Evolutionary conservation across 441 rosid genomes (phyloP).

Genomic region (Codiaeum variegatum): DNA sequence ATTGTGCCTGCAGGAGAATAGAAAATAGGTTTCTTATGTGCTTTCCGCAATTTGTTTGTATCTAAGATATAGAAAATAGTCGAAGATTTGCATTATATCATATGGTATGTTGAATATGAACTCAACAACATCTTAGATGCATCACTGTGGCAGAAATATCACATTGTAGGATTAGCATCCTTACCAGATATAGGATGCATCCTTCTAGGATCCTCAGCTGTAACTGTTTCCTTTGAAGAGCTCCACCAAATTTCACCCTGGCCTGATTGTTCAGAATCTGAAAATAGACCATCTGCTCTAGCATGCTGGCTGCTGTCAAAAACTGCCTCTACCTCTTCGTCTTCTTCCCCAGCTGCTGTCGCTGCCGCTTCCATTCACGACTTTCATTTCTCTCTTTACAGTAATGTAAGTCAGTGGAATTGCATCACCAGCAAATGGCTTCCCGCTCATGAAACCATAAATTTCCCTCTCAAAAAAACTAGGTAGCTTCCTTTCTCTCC

Average conservation of each 20-base stretch:
- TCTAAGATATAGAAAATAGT: not conserved
- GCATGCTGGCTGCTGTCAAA: conserved; percentile 46
- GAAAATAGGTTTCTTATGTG: not conserved
- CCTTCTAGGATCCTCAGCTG: conserved; percentile 4
- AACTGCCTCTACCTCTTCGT: conserved; percentile 29
- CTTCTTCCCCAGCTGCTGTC: conserved; percentile 13
- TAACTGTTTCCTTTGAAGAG: conserved; percentile 19
- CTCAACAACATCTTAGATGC: not conserved
- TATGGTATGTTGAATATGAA: not conserved
- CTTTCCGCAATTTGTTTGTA: not conserved
- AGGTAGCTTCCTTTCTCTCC: conserved; percentile 72
- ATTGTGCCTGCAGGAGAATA: conserved; percentile 22
- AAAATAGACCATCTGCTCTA: conserved; percentile 43
- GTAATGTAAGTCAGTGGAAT: conserved; percentile 38
- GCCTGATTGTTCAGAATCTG: conserved; percentile 41
- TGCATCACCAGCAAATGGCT: conserved; percentile 26
- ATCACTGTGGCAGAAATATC: not conserved
- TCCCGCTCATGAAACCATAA: conserved; percentile 55
- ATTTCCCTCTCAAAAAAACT: conserved; percentile 75
- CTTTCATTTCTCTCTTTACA: conserved; percentile 19
- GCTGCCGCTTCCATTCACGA: not conserved
- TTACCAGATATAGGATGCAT: conserved; percentile 28
- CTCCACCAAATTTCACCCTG: conserved; percentile 20
- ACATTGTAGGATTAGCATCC: not conserved
- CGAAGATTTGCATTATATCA: not conserved